Conservation (phyloP, 768 basidiomycete genomes). For the Podaxis sp. region DNA sequence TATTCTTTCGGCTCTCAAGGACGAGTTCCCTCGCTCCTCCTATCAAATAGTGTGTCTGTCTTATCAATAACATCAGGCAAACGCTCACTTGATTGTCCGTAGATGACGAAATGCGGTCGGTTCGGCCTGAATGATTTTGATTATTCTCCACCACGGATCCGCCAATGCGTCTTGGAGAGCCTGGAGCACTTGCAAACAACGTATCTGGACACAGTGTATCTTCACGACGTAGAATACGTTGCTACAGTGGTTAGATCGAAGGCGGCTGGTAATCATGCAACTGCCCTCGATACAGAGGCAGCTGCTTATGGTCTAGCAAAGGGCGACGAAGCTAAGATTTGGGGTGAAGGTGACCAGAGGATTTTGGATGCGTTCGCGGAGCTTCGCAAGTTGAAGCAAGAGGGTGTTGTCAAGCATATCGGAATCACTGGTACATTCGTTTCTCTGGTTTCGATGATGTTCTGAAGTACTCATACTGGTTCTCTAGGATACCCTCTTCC, state of each 20-base stretch:
- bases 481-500: slow-evolving; percentile 77
- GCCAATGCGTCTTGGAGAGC: slow-evolving; percentile 65
- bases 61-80: not conserved
- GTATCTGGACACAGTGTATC: slow-evolving; percentile 79
- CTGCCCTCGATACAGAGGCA: slow-evolving; percentile 53
- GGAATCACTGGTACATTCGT: slow-evolving; percentile 70
- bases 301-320: slow-evolving; percentile 63
- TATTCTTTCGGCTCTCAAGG: slow-evolving; percentile 54
- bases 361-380: slow-evolving; percentile 68
- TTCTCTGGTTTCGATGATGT: not conserved
- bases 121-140: slow-evolving; percentile 71
- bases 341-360: slow-evolving; percentile 70
- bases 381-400: slow-evolving; percentile 65
- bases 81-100: not conserved
- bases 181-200: slow-evolving; percentile 67
- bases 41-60: slow-evolving; percentile 62
- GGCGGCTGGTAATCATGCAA: slow-evolving; percentile 52
- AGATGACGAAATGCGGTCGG: slow-evolving; percentile 89
- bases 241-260: slow-evolving; percentile 50
- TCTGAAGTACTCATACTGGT: not conserved
- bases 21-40: slow-evolving; percentile 75
- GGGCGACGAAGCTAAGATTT: slow-evolving; percentile 55
- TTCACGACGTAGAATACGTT: slow-evolving; percentile 86
- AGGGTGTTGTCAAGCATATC: slow-evolving; percentile 70
- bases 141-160: slow-evolving; percentile 67